Evolutionary conservation across 75 land plant species (phyloP), one percentile per base, ranked within the genome.

Genomic region (Larix kaempferi): DNA sequence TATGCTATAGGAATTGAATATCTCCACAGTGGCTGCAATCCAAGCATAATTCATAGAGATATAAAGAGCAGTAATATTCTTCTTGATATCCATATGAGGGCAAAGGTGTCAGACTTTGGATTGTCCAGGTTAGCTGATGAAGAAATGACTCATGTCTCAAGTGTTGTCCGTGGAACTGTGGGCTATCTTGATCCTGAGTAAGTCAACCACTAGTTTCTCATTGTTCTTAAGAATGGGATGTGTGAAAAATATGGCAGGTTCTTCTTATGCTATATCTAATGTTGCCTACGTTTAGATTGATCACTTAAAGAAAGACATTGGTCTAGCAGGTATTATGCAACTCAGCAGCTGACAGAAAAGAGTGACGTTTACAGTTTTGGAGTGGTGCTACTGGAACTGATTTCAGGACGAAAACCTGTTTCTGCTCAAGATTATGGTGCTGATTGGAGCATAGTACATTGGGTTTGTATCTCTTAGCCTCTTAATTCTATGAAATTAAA

Each of bases 151-250:
- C 86, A 88, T 39, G 35, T 86, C 74, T 87, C 93, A 77, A 91
- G 86, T 63, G 79, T 84, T 27, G 89, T 83, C n/a, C 75, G 83
- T 54, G 93, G 93, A 81, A 89, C 91, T 23, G 83, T 89, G 0
- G 93, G 93, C 69, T 91, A 91, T 73, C 82, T 89, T 39, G 93
- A 91, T 74, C 93, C 93, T 27, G 91, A 89, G 91, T 91, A 89
- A 85, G 89, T 60, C 62, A 13, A 19, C 39, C 26, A 25, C 37
- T 49, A 6, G 55, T 35, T 60, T 57, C 41, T 39, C 27, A 27
- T 23, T 13, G 11, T 60, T 5, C 17, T 52, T 4, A 27, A 7
- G 57, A 16, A 76, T 41, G 25, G 44, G n/a, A 22, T 73, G 26
- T 21, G 23, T 16, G 39, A 29, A 49, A 60, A 7, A n/a, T 35